Percentiles rank a stretch among this genome's conserved stretches.
Evolutionary conservation across 768 basidiomycete genomes (phyloP).

Genomic region (Pholiota microspora): DNA sequence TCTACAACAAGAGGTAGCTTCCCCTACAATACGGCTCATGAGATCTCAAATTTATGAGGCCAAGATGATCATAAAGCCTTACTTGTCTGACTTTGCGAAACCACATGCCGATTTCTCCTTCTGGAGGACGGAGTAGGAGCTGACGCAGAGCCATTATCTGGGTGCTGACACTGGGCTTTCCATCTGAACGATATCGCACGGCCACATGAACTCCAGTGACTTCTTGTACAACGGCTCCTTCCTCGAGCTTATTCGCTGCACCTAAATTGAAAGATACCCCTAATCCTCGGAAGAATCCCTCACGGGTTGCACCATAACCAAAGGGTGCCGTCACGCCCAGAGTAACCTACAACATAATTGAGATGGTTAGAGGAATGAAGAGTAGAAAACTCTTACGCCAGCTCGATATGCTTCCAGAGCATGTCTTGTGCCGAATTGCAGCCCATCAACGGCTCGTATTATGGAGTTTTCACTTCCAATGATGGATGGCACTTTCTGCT

Average conservation of each 20-base stretch:
- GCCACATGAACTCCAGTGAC: slow-evolving; percentile 65
- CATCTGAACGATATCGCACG: slow-evolving; percentile 44
- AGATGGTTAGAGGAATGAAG: neutral
- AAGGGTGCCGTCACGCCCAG: slow-evolving; percentile 60
- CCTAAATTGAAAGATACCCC: slow-evolving; percentile 66
- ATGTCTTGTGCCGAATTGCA: slow-evolving; percentile 67
- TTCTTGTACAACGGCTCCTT: slow-evolving; percentile 63
- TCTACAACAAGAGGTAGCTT: slow-evolving; percentile 73
- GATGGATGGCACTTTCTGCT: slow-evolving; percentile 42
- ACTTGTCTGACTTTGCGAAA: slow-evolving; percentile 47
- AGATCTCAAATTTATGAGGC: neutral
- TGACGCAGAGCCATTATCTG: slow-evolving; percentile 73
- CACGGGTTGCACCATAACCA: slow-evolving; percentile 18
- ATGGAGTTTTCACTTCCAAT: slow-evolving; percentile 50
- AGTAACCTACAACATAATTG: slow-evolving; percentile 38
- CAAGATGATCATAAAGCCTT: slow-evolving; percentile 4
- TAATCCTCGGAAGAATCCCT: slow-evolving; percentile 57
- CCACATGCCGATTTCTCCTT: slow-evolving; percentile 38
- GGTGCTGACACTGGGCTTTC: slow-evolving; percentile 64
- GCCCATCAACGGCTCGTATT: slow-evolving; percentile 70
- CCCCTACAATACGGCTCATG: slow-evolving; percentile 46
- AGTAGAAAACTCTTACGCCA: slow-evolving; percentile 43
- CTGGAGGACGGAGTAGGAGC: slow-evolving; percentile 48
- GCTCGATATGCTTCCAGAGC: slow-evolving; percentile 70
- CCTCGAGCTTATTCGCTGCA: slow-evolving; percentile 56